These are phyloP conservation scores for Linderniella brevidens DNA, from an alignment of 257 asterid species.

Conservation along the genomic window DNA sequence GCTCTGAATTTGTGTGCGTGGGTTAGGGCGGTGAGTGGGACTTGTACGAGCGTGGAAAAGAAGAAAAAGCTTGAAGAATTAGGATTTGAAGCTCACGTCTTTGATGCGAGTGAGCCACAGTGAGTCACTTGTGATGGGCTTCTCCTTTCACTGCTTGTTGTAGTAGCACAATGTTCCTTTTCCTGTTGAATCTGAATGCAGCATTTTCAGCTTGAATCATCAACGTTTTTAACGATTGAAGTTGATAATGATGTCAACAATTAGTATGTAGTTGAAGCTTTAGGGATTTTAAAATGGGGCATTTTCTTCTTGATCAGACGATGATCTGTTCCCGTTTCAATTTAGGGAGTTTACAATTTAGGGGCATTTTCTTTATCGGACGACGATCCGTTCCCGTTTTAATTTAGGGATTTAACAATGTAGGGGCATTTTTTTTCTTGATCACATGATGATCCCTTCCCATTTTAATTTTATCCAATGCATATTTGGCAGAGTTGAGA, in stretches of 20 bases:
- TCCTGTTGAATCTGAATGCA: background rate
- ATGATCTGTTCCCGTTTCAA: too few species aligned
- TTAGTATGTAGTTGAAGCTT: too few species aligned
- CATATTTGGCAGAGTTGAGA: slow-evolving; percentile 40
- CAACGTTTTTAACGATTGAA: too few species aligned
- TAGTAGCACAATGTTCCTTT: background rate
- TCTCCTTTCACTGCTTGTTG: background rate
- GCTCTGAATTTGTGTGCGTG: background rate
- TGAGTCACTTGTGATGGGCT: slow-evolving; percentile 9
- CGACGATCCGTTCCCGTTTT: too few species aligned
- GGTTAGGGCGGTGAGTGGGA: slow-evolving; percentile 63
- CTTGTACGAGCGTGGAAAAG: slow-evolving; percentile 49
- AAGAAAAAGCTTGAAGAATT: slow-evolving; percentile 40
- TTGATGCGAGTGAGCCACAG: slow-evolving; percentile 58
- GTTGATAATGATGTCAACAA: too few species aligned
- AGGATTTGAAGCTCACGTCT: slow-evolving; percentile 46
- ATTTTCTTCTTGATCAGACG: too few species aligned
- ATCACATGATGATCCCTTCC: background rate
- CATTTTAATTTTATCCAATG: background rate
- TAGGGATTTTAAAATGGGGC: too few species aligned
- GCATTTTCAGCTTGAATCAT: too few species aligned
- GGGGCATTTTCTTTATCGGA: too few species aligned
- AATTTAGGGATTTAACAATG: too few species aligned
- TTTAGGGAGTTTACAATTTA: too few species aligned
- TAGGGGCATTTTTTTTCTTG: background rate